Evolutionary conservation across 1,284 basidiomycete genomes (phyloP), one percentile per base, ranked within the genome.

Genomic region (Trichosporon ovoides): DNA sequence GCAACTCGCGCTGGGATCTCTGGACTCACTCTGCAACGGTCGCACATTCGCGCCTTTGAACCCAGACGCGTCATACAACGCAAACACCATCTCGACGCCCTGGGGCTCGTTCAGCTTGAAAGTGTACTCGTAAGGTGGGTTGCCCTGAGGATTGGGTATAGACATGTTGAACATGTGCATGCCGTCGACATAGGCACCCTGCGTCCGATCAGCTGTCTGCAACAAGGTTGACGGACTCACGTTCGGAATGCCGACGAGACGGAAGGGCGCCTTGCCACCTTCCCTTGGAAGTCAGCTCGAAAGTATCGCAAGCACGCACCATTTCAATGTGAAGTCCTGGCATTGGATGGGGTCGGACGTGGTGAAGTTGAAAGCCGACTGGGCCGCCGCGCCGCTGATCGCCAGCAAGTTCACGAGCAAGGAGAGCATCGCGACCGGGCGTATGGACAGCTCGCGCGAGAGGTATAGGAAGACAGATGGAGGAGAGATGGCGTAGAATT

Each of bases 41-140:
- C 68, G 73, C 0, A 69, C 72, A 12, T 73, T 73, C 16, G 71
- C 74, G 9, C 62, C 62, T 1, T 72, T 73, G 36, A 66, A 74
- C 1, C 74, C 74, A 2, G 58, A 61, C 9, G 68, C 55, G 61
- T 76, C 74, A 35, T 62, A 69, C 68, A 76, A 69, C 5, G 71
- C 66, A 2, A 66, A 64, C 11, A 74, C 33, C 37, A 76, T 68
- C 53, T 71, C 56, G 43, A 73, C 53, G 12, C 69, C 70, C 3
- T 64, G 55, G 0, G 72, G 72, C 56, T 73, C 62, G 18, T 62
- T 57, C 33, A 76, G 60, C 10, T 53, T 46, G 52, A 73, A 69
- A 3, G 65, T 66, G 53, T 70, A 64, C 13, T 16, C 34, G 48
- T 57, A 62, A 6, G 61, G 61, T 1, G 68, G 60, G 6, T 28